Evolutionary conservation across 345 rosid genomes (phyloP).

Genomic region (Laguncularia racemosa): DNA sequence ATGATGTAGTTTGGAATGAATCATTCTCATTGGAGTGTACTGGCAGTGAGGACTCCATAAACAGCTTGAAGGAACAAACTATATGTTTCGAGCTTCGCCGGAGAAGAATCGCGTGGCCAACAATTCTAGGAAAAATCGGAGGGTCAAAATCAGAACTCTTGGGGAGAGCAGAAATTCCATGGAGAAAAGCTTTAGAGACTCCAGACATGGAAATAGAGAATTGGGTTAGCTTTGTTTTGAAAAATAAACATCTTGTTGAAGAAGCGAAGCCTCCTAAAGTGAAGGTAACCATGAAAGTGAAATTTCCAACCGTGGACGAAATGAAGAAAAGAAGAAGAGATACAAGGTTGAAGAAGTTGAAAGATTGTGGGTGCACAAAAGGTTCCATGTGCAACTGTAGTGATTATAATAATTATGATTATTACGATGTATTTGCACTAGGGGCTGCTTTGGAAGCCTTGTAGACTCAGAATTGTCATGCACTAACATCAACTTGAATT

Average conservation of each 20-base stretch:
- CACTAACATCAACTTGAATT: too few species aligned
- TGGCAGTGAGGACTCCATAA: constrained; percentile 41
- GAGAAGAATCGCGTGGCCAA: constrained; percentile 25
- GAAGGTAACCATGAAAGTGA: constrained; percentile 27
- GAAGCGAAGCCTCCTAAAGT: constrained; percentile 35
- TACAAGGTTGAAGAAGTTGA: neutral
- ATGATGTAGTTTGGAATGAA: constrained; percentile 15
- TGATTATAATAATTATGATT: constrained; percentile 18
- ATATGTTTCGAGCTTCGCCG: constrained; percentile 49
- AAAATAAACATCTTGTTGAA: constrained; percentile 3
- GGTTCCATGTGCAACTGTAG: constrained; percentile 18
- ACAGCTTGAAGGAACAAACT: constrained; percentile 33
- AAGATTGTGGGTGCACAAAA: constrained; percentile 9
- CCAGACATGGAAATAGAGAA: constrained; percentile 39
- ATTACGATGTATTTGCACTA: constrained; percentile 34
- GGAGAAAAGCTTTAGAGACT: constrained; percentile 9
- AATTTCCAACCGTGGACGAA: neutral
- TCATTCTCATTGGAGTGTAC: constrained; percentile 37
- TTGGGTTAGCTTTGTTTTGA: constrained; percentile 30
- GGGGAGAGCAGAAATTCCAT: constrained; percentile 50
- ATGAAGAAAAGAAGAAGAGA: constrained; percentile 9
- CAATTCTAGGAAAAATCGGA: constrained; percentile 28
- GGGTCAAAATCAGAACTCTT: constrained; percentile 15
- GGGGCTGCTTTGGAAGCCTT: constrained; percentile 42
- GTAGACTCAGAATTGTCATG: constrained; percentile 6